Evolutionary conservation across 306 rosid genomes (phyloP).

Genomic region (Trifolium repens): DNA sequence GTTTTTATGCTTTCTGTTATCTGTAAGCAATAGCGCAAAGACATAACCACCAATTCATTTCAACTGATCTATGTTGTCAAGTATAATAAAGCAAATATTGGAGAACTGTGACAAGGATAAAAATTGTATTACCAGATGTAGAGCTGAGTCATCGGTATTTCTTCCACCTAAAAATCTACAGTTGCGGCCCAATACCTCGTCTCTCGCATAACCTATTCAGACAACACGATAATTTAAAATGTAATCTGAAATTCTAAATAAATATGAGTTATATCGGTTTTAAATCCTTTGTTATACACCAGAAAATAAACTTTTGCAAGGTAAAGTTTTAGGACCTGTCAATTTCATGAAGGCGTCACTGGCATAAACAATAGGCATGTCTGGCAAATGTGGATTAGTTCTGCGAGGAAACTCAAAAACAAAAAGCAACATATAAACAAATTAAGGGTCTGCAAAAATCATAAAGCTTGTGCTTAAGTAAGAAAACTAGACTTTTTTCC

Average conservation of each 20-base stretch:
- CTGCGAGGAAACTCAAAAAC: conserved; percentile 61
- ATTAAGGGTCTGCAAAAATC: conserved; percentile 44
- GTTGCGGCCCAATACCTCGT: conserved; percentile 85
- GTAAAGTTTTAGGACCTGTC: conserved; percentile 66
- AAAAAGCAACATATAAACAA: conserved; percentile 40
- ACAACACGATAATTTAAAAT: conserved; percentile 33
- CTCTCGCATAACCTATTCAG: conserved; percentile 70
- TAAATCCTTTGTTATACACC: conserved; percentile 29
- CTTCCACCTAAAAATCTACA: conserved; percentile 84
- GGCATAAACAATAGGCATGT: conserved; percentile 92
- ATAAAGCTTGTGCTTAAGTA: conserved; percentile 39
- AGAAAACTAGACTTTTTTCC: conserved; percentile 56
- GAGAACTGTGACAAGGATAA: neutral
- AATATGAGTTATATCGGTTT: conserved; percentile 17
- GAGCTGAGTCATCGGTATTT: conserved; percentile 65
- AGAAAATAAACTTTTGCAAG: conserved; percentile 29
- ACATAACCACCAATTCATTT: conserved; percentile 30
- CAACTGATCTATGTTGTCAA: conserved; percentile 31
- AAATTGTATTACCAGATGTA: conserved; percentile 55
- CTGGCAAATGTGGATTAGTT: conserved; percentile 76
- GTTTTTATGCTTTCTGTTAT: conserved; percentile 72
- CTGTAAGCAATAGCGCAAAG: conserved; percentile 54
- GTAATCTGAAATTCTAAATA: neutral
- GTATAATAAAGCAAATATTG: conserved; percentile 25
- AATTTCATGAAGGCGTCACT: conserved; percentile 87